These are phyloP conservation scores for Phytopythium oedochilum DNA, from an alignment of 352 stramenopile species.

Conservation along the genomic window DNA sequence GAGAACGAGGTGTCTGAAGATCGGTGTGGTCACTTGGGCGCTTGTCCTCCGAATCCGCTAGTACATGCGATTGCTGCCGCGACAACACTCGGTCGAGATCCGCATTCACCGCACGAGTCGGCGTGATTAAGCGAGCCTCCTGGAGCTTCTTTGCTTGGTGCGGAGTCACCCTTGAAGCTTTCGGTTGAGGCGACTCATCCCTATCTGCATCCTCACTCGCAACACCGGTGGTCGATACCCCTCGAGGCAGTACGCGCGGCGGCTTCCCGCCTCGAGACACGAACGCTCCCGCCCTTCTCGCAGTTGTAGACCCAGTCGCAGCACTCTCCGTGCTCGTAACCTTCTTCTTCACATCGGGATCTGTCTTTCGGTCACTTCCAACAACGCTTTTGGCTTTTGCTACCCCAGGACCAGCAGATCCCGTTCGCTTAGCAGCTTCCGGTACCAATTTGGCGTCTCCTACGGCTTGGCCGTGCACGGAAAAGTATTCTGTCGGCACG, in stretches of 20 bases:
- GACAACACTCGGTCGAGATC: background rate
- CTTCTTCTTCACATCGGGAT: background rate
- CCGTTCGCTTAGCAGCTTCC: background rate
- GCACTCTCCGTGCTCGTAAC: background rate
- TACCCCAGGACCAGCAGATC: background rate
- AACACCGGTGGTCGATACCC: background rate
- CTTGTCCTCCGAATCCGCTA: too few relatives aligned
- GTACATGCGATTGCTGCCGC: background rate
- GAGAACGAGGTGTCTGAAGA: background rate
- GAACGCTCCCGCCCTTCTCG: background rate
- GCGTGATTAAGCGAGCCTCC: background rate
- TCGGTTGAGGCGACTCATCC: background rate
- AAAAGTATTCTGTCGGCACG: conserved; percentile 61
- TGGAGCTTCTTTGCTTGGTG: background rate
- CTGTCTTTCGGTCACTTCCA: background rate
- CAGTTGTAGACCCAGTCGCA: background rate
- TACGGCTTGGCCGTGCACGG: background rate
- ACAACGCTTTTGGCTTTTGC: background rate
- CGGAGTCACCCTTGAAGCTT: background rate
- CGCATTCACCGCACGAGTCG: too few relatives aligned
- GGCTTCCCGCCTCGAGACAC: background rate
- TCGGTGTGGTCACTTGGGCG: background rate
- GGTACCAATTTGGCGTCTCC: too few relatives aligned
- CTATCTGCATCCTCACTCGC: background rate
- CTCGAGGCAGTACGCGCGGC: background rate